Evolutionary conservation across 805 yeast species (phyloP).

Genomic region (Ogataea sp.): DNA sequence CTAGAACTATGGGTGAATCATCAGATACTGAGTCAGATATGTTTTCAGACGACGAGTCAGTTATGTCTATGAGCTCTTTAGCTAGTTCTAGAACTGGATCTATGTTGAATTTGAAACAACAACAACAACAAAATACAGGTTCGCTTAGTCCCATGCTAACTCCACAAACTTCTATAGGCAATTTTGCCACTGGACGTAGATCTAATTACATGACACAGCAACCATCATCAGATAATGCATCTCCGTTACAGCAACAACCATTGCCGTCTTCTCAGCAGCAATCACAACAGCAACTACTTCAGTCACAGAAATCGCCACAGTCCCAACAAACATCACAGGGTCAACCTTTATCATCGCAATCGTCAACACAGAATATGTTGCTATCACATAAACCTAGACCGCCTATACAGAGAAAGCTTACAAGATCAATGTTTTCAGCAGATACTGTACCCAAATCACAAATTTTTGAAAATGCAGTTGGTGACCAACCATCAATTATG

Average conservation of each 20-base stretch:
- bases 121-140: no score
- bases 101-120: neutral
- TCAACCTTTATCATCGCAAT: no score
- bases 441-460: constrained; percentile 64
- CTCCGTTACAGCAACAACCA: no score
- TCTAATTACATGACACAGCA: constrained; percentile 14
- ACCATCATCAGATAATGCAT: no score
- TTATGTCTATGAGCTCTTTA: constrained; percentile 9
- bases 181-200: constrained; percentile 10
- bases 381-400: no score
- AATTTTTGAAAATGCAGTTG: constrained; percentile 60
- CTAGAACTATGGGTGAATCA: constrained; percentile 14
- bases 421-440: constrained; percentile 60
- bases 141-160: neutral
- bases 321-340: no score
- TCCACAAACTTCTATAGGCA: neutral
- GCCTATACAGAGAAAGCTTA: constrained; percentile 15
- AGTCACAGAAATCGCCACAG: neutral
- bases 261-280: neutral
- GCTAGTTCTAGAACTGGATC: neutral
- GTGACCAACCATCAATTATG: constrained; percentile 56
- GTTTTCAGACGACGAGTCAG: constrained; percentile 17
- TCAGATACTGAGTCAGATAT: constrained; percentile 19
- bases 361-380: constrained; percentile 1
- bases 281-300: neutral